phyloP scores from a whole-genome alignment of 2,329 filamentous ascomycete species.

The Clarireedia hainanense region DNA sequence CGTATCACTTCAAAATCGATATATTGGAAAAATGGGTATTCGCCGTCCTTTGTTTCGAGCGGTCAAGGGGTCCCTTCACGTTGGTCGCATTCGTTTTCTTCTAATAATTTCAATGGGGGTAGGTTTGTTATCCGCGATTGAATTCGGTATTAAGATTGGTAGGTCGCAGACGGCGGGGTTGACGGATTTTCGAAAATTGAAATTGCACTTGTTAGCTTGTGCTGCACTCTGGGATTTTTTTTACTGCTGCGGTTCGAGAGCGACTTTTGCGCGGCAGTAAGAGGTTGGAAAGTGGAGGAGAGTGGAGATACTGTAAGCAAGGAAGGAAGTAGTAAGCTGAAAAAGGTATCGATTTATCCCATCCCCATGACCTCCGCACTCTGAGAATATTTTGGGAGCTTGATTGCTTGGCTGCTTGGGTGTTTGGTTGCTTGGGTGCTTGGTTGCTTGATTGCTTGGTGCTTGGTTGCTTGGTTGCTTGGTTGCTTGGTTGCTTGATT shows the following conservation, averaged over 20 bases:
- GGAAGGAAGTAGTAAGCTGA: not conserved
- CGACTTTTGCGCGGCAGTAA: too few relatives aligned
- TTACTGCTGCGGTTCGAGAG: too few relatives aligned
- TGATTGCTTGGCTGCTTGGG: not conserved
- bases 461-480: too few relatives aligned
- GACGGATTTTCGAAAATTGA: not conserved
- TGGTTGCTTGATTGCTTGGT: too few relatives aligned
- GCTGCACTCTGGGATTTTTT: too few relatives aligned
- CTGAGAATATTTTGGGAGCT: not conserved
- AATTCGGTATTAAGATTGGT: not conserved
- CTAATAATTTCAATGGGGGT: not conserved
- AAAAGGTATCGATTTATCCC: constrained; percentile 5
- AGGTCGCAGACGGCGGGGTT: not conserved
- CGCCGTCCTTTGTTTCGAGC: constrained; percentile 3
- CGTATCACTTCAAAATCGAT: constrained; percentile 11
- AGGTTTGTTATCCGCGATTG: not conserved
- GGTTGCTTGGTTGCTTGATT: not conserved
- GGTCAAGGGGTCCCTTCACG: constrained; percentile 1
- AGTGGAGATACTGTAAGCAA: not conserved
- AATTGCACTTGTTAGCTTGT: constrained; percentile 1
- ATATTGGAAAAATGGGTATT: constrained; percentile 10
- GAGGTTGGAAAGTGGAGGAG: not conserved
- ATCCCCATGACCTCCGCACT: not conserved
- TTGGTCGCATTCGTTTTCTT: not conserved
- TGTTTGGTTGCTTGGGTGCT: too few relatives aligned